Percentiles rank a stretch among this genome's conserved stretches.
Evolutionary conservation across 257 asterid genomes (phyloP).

Genomic region (Solanum infundibuliforme): DNA sequence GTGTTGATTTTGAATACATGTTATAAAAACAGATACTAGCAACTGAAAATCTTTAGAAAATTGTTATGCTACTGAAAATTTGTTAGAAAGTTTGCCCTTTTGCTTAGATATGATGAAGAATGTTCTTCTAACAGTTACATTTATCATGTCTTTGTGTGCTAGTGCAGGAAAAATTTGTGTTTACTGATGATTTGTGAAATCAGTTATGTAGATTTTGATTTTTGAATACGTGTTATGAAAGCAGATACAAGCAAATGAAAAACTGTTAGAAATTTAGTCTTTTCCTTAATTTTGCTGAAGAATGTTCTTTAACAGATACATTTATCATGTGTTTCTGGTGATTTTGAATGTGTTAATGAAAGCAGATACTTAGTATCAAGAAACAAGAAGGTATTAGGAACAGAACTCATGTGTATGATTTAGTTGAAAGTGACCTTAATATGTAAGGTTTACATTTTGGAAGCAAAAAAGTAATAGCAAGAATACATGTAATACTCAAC

Average conservation of each 20-base stretch:
- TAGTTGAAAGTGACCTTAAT: neutral
- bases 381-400: neutral
- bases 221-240: neutral
- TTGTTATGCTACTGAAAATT: neutral
- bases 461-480: neutral
- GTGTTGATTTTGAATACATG: neutral
- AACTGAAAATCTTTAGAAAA: neutral
- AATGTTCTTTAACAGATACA: neutral
- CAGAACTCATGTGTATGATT: neutral
- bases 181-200: neutral
- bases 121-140: neutral
- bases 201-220: neutral
- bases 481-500: neutral
- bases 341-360: neutral
- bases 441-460: neutral
- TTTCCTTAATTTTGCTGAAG: neutral
- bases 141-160: neutral
- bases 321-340: neutral
- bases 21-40: neutral
- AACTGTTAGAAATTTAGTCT: neutral
- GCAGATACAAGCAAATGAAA: neutral
- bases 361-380: neutral
- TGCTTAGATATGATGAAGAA: neutral
- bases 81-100: neutral
- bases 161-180: neutral